phyloP scores from a whole-genome alignment of 2,329 filamentous ascomycete species.

The Alternaria novae-zelandiae region DNA sequence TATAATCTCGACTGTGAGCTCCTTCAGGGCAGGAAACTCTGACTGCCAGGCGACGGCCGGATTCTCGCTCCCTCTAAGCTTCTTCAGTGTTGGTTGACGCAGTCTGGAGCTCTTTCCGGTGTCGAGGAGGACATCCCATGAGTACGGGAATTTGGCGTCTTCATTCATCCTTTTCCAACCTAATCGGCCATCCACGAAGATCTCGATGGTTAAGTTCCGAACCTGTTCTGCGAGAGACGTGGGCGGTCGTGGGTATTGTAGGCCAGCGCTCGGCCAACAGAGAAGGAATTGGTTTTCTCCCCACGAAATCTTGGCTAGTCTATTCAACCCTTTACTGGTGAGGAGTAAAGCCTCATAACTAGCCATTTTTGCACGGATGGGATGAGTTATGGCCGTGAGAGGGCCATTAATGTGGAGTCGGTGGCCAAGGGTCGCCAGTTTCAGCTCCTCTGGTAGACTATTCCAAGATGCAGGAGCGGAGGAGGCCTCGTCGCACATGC shows the following conservation, averaged over 20 bases:
- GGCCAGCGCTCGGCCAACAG: not conserved
- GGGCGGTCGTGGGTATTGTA: not conserved
- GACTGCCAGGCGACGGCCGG: not conserved
- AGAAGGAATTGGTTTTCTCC: not conserved
- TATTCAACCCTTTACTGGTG: not conserved
- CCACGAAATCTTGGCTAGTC: not conserved
- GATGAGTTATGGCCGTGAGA: not conserved
- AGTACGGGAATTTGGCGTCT: not conserved
- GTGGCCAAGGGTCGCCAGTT: not conserved
- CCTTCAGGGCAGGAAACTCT: not conserved
- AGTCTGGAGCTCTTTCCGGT: not conserved
- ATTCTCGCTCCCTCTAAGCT: not conserved
- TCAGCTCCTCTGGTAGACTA: not conserved
- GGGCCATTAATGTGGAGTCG: not conserved
- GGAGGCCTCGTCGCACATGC: not conserved
- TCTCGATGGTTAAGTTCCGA: not conserved
- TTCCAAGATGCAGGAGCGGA: not conserved
- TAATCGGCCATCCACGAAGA: not conserved
- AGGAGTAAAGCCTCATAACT: not conserved
- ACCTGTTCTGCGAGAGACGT: not conserved
- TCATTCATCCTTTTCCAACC: not conserved
- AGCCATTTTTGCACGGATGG: not conserved
- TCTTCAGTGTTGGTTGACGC: not conserved
- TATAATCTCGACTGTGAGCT: not conserved
- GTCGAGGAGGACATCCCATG: not conserved